Evolutionary conservation across 106 monocot species (phyloP).

Genomic region (Dendrobium officinale): DNA sequence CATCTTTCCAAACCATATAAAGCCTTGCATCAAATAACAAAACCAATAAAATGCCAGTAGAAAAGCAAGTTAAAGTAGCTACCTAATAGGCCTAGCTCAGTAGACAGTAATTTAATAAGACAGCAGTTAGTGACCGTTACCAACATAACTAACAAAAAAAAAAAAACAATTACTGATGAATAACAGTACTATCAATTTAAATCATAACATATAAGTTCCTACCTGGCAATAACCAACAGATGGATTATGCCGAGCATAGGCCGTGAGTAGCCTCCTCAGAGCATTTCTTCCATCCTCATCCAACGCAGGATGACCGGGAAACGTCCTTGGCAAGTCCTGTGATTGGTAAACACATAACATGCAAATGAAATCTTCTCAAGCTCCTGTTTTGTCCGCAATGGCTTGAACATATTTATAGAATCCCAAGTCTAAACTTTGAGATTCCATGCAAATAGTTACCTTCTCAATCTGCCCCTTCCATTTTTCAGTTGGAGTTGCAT

Average conservation of each 20-base stretch:
- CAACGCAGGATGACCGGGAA: constrained; percentile 94
- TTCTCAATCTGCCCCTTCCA: constrained; percentile 99
- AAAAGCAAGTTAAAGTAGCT: background rate
- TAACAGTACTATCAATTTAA: background rate
- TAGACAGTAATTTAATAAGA: background rate
- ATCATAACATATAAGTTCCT: background rate
- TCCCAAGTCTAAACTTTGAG: background rate
- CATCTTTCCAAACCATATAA: background rate
- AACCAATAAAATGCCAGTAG: background rate
- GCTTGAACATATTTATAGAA: background rate
- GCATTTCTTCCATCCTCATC: constrained; percentile 98
- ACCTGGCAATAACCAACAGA: constrained; percentile 99
- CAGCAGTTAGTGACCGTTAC: background rate
- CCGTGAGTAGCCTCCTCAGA: constrained; percentile 91
- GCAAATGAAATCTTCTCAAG: background rate
- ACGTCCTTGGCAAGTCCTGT: constrained; percentile 97
- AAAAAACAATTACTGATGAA: background rate
- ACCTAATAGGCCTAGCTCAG: background rate
- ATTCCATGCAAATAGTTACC: constrained; percentile 28
- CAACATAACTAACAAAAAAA: background rate
- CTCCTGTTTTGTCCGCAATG: background rate
- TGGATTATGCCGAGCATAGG: constrained; percentile 98
- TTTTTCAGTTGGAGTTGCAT: constrained; percentile 49
- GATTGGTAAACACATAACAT: constrained; percentile 2
- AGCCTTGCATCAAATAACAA: background rate